phyloP scores from a whole-genome alignment of 306 rosid species.

The Rosa multiflora region DNA sequence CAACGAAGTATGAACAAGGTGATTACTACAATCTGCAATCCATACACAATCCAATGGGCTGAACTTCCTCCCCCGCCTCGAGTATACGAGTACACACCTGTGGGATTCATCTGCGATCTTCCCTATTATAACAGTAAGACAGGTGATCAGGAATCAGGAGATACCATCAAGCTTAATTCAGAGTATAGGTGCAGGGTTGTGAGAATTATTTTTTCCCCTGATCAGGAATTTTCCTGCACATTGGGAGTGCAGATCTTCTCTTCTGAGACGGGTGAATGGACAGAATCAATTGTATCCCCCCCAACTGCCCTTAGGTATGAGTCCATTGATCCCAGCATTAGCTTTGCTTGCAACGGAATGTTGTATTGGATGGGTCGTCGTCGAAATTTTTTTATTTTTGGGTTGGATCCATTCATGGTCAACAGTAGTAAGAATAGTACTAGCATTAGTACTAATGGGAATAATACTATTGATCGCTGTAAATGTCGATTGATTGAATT shows the following conservation, averaged over 20 bases:
- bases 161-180: background rate
- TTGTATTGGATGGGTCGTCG: background rate
- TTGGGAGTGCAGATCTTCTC: background rate
- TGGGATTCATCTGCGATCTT: background rate
- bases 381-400: background rate
- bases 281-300: background rate
- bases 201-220: background rate
- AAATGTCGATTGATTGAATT: background rate
- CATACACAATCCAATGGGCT: background rate
- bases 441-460: too few relatives aligned
- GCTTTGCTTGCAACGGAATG: background rate
- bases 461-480: background rate
- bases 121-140: background rate
- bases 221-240: background rate
- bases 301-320: background rate
- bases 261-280: background rate
- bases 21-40: background rate
- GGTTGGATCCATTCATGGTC: background rate
- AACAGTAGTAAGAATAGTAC: background rate
- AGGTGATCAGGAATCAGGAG: background rate
- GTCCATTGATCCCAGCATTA: too few relatives aligned
- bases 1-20: background rate
- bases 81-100: background rate
- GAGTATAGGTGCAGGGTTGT: background rate
- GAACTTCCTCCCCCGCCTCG: background rate